Conservation (phyloP, 805 yeast species). For the Starmerella apicola region DNA sequence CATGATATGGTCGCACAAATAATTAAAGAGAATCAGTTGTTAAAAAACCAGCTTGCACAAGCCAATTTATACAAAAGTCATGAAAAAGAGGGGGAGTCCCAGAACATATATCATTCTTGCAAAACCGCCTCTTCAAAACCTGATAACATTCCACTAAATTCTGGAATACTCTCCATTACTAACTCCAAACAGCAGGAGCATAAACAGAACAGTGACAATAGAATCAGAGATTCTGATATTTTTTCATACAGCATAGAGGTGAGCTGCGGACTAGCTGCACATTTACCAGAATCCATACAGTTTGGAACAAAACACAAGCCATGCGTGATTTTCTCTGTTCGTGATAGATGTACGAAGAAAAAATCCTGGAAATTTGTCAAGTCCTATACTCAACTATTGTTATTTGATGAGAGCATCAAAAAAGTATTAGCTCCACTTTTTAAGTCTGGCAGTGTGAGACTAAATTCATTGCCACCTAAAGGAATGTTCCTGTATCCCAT, state of each 20-base stretch:
- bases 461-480: constrained; percentile 57
- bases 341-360: constrained; percentile 40
- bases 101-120: no score
- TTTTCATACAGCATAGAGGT: constrained; percentile 3
- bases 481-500: constrained; percentile 42
- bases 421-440: constrained; percentile 30
- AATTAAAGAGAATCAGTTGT: no score
- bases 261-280: constrained; percentile 6
- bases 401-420: constrained; percentile 50
- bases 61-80: no score
- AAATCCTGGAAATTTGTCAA: constrained; percentile 70
- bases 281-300: constrained; percentile 1
- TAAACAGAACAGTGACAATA: no score
- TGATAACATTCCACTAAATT: no score
- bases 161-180: no score
- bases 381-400: constrained; percentile 43
- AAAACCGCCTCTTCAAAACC: no score
- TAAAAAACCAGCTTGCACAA: no score
- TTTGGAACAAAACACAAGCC: constrained; percentile 1
- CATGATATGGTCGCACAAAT: no score
- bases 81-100: no score
- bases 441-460: constrained; percentile 14
- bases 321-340: constrained; percentile 24
- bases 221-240: no score
- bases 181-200: no score